Conservation (phyloP, 116 monocot genomes). For the Dioscorea cayenensis region DNA sequence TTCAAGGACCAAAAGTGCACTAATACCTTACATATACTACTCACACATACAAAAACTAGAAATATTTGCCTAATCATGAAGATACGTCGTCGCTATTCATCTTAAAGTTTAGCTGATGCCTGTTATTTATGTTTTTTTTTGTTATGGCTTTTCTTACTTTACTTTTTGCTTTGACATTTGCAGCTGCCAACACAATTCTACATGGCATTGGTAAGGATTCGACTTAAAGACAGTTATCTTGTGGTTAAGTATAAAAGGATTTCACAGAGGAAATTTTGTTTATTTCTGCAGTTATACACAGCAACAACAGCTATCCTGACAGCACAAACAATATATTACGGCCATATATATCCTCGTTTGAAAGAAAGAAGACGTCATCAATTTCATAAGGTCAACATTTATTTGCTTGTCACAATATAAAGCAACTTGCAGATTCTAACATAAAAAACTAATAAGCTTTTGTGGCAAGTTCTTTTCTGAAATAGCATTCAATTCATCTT, state of each 20-base stretch:
- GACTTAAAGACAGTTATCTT: background rate
- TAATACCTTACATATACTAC: too few species aligned
- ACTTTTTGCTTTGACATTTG: slow-evolving; percentile 26
- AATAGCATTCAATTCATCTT: too few species aligned
- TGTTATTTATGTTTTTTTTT: too few species aligned
- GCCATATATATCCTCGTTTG: slow-evolving; percentile 32
- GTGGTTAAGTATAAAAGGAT: background rate
- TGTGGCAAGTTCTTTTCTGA: too few species aligned
- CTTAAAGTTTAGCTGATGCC: too few species aligned
- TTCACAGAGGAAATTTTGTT: background rate
- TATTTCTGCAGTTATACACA: slow-evolving; percentile 60
- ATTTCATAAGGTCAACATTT: background rate
- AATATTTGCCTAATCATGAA: too few species aligned
- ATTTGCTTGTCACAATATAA: background rate
- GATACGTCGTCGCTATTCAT: too few species aligned
- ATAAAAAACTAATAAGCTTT: too few species aligned
- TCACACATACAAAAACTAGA: too few species aligned
- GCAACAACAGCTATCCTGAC: slow-evolving; percentile 45
- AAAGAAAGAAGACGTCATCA: slow-evolving; percentile 14
- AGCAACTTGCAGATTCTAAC: background rate
- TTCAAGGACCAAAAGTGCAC: too few species aligned
- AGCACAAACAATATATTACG: slow-evolving; percentile 64
- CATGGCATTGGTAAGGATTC: slow-evolving; percentile 66
- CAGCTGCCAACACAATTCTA: slow-evolving; percentile 86
- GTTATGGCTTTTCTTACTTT: too few species aligned